Evolutionary conservation across 306 rosid species (phyloP), one percentile per base, ranked within the genome.

Genomic region (Vigna trinervia): DNA sequence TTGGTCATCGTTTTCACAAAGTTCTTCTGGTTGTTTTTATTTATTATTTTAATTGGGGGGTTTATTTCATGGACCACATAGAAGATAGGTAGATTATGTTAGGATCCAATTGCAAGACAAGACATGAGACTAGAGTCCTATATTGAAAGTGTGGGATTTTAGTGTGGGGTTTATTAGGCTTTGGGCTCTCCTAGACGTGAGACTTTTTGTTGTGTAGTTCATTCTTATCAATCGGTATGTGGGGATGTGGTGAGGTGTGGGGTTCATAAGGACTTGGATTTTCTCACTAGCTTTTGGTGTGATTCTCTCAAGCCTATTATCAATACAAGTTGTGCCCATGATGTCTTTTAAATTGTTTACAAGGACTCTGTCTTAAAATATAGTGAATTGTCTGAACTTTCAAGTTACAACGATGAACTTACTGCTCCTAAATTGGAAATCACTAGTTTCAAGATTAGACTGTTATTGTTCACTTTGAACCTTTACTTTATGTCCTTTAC

Each of bases 11-110:
- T 56, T 70, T 75, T 84, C 60, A 12, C 30, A 36, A 53, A 34
- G 26, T 47, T 69, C 43, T 51, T 34, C 84, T 22, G 30, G 32
- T 26, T 13, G 12, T 53, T 57, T 45, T 20, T 75, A 4, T 75
- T 26, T 14, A 13, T 39, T 17, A 47, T 20, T 57, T 43, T 56
- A 43, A 32, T 3, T 20, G 65, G 76, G 60, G 12, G 8, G 43
- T 36, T 79, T 51, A 51, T 71, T 70, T 71, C 15, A 36, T 78
- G 26, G 65, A 26, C 11, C 34, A 8, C 32, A 19, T 32, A 45
- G 78, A 84, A 69, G 57, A 59, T 76, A 53, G 59, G 9, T 20
- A 41, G 73, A 62, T 19, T 39, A 64, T 23, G 61, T 17, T 23
- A 4, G 38, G 19, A 26, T 58, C 10, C 41, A 28, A 28, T 26